Percentiles rank a stretch among this genome's conserved stretches.
Conservation (phyloP, 805 yeast species). For the Middelhovenomyces tepae region DNA sequence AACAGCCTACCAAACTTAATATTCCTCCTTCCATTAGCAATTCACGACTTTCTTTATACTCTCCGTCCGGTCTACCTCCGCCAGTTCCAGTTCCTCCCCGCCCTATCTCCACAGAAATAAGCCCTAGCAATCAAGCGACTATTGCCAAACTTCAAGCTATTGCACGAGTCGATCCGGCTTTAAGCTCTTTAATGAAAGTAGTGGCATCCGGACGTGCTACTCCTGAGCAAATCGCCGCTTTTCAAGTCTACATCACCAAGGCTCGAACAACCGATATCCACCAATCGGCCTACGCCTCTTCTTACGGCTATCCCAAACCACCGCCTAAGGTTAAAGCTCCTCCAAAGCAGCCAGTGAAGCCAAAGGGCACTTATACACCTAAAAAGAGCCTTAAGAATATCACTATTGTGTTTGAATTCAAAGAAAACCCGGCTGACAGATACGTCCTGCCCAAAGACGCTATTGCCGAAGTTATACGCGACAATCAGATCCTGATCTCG, state of each 20-base stretch:
- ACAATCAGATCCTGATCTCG: slow-evolving; percentile 31
- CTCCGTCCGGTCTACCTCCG: slow-evolving; percentile 5
- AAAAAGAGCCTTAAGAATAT: slow-evolving; percentile 62
- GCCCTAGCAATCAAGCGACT: slow-evolving; percentile 54
- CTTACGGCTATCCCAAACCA: slow-evolving; percentile 7
- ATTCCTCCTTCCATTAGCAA: slow-evolving; percentile 12
- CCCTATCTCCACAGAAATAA: slow-evolving; percentile 4
- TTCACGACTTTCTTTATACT: no score
- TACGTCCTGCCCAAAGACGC: slow-evolving; percentile 70
- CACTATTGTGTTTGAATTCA: slow-evolving; percentile 74
- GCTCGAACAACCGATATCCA: slow-evolving; percentile 64
- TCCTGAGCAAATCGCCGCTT: slow-evolving; percentile 60
- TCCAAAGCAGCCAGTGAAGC: slow-evolving; percentile 4
- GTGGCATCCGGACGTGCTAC: slow-evolving; percentile 81
- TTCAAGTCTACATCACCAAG: slow-evolving; percentile 69
- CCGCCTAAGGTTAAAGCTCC: slow-evolving; percentile 10
- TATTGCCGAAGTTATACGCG: slow-evolving; percentile 44
- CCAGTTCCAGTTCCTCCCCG: slow-evolving; percentile 4
- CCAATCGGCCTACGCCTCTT: slow-evolving; percentile 1
- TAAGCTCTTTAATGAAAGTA: slow-evolving; percentile 66
- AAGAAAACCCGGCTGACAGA: slow-evolving; percentile 68
- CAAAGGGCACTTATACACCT: slow-evolving; percentile 14
- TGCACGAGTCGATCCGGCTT: slow-evolving; percentile 61
- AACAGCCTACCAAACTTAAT: slow-evolving; percentile 9
- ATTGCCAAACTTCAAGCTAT: slow-evolving; percentile 75